Base-by-base conservation (phyloP, 1,284 basidiomycete genomes). In the Leccinum angustisporum region DNA sequence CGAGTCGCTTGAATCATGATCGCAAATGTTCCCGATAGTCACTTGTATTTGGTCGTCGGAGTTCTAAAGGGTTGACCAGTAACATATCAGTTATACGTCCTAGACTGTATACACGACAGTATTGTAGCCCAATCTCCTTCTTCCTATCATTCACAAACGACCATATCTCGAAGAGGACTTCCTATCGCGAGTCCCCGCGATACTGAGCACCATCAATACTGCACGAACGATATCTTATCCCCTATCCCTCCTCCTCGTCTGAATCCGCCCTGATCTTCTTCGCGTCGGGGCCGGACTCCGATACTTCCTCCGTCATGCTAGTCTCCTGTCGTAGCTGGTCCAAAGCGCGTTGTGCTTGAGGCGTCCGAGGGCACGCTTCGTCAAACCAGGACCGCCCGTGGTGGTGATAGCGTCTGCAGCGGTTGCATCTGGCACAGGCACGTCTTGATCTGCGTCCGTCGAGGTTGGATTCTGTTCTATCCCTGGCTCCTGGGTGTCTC, bases 361-460 rank as follows among this genome's bases (percentile, higher is more conserved):
- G 43, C 83, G 75, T 27, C 84, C 84, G 4, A 81, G 72, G 27
- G 79, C 78, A 65, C 81, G 81, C 68, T 81, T 79, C 51, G 74
- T 77, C 54, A 72, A 60, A 61, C 65, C 64, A 10, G 16, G 30
- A 18, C 30, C 27, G 30, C n/a, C n/a, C 6, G 10, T 3, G 13
- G n/a, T 13, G 52, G n/a, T 33, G 16, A 63, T 48, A 13, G 57
- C 56, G 27, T 63, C 71, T 46, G 60, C 70, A 4, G 36, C 54
- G 4, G 61, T 65, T 14, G 66, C 59, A 34, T 65, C 64, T n/a
- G 63, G 56, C 2, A 2, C 13, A 40, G 40, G 21, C 31, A 61
- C 57, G 14, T 30, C 50, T 8, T 0, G 7, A 51, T 51, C 16
- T 6, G n/a, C 27, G 8, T 59, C 50, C 5, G 55, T 43, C n/a